These are phyloP conservation scores for Phytophthora litchii DNA, from an alignment of 352 stramenopile species.

Conservation along the genomic window DNA sequence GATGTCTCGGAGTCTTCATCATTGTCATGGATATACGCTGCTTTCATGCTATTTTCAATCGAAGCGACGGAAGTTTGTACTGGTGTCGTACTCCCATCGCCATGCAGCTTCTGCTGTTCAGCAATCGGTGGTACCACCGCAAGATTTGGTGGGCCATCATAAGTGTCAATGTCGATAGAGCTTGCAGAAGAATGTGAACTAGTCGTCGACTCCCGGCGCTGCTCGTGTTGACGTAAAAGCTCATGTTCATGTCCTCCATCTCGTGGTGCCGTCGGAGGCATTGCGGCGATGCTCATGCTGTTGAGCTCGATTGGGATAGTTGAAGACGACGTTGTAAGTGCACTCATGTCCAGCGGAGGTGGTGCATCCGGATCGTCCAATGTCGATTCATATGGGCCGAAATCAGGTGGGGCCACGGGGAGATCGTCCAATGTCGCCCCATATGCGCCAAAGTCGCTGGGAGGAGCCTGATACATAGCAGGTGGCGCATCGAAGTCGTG, in stretches of 20 bases:
- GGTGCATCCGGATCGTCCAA: slow-evolving; percentile 16
- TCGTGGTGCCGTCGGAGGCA: slow-evolving; percentile 10
- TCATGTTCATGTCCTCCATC: slow-evolving; percentile 17
- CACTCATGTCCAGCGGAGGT: slow-evolving; percentile 42
- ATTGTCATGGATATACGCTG: slow-evolving; percentile 24
- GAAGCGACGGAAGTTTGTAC: slow-evolving; percentile 1
- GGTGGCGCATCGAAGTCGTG: slow-evolving; percentile 33
- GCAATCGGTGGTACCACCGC: slow-evolving; percentile 23
- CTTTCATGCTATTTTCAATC: slow-evolving; percentile 15
- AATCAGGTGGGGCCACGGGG: slow-evolving; percentile 20
- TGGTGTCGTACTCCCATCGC: background rate
- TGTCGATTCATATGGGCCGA: slow-evolving; percentile 30
- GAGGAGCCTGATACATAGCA: slow-evolving; percentile 29
- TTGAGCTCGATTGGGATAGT: slow-evolving; percentile 29
- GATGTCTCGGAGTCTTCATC: slow-evolving; percentile 50
- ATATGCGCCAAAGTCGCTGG: slow-evolving; percentile 34
- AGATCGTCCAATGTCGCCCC: slow-evolving; percentile 28
- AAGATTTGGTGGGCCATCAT: slow-evolving; percentile 33
- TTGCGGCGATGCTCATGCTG: slow-evolving; percentile 11
- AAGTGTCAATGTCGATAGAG: slow-evolving; percentile 79
- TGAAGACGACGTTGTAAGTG: slow-evolving; percentile 31
- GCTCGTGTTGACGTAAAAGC: slow-evolving; percentile 25
- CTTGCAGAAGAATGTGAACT: slow-evolving; percentile 69
- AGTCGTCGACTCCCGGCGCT: slow-evolving; percentile 47
- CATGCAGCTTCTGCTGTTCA: slow-evolving; percentile 21